Conservation (phyloP, 352 stramenopile genomes). For the Pythium sukuiense region DNA sequence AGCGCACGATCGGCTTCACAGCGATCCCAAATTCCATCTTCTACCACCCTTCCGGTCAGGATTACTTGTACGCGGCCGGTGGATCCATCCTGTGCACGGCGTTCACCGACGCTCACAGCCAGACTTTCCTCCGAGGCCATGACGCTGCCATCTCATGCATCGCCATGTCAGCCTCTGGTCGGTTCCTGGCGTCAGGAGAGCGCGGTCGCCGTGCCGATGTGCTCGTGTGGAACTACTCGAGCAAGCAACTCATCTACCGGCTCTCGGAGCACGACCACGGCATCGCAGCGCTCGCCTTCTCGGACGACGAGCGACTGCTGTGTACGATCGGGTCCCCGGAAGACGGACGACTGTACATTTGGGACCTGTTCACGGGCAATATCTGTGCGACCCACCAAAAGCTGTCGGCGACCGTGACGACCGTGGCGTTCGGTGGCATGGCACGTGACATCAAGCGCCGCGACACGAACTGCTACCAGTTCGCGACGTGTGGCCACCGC, state of each 20-base stretch:
- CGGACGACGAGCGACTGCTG: conserved; percentile 89
- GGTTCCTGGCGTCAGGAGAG: conserved; percentile 86
- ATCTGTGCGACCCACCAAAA: conserved; percentile 87
- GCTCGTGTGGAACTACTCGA: conserved; percentile 88
- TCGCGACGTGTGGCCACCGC: conserved; percentile 80
- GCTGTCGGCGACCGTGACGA: conserved; percentile 52
- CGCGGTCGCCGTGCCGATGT: conserved; percentile 79
- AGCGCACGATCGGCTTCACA: conserved; percentile 93
- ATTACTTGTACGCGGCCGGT: conserved; percentile 89
- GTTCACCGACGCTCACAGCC: conserved; percentile 77
- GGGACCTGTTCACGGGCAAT: conserved; percentile 87
- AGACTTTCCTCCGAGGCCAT: conserved; percentile 86
- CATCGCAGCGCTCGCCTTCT: conserved; percentile 88
- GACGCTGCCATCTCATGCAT: conserved; percentile 80
- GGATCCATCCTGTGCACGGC: conserved; percentile 81
- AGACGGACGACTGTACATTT: conserved; percentile 88
- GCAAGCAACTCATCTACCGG: conserved; percentile 69
- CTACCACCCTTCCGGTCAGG: conserved; percentile 74
- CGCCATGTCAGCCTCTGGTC: conserved; percentile 69
- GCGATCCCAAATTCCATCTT: conserved; percentile 80
- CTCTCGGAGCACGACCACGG: conserved; percentile 91
- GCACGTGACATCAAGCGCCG: conserved; percentile 89
- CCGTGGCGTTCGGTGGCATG: conserved; percentile 84
- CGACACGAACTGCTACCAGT: conserved; percentile 87
- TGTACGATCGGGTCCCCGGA: conserved; percentile 73